Conservation (phyloP, 345 rosid species). For the Geranium rotundifolium region DNA sequence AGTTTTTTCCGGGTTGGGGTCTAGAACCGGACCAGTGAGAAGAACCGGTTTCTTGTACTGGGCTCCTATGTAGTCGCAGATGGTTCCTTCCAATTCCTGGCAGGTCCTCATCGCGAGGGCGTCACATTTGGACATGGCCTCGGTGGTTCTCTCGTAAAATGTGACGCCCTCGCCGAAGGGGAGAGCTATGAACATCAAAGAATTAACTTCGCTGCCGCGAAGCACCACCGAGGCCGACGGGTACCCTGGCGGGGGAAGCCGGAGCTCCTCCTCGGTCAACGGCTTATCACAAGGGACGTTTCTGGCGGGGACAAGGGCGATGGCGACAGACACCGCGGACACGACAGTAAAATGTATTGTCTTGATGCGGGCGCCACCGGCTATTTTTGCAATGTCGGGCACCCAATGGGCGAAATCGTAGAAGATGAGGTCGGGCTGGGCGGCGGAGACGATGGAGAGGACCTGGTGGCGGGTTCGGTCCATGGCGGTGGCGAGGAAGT, state of each 20-base stretch:
- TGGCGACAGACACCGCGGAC: slow-evolving; percentile 44
- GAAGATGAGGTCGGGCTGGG: slow-evolving; percentile 36
- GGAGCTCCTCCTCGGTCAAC: slow-evolving; percentile 33
- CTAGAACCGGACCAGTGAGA: slow-evolving; percentile 50
- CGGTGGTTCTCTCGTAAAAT: slow-evolving; percentile 37
- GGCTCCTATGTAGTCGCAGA: slow-evolving; percentile 40
- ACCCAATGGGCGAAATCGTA: slow-evolving; percentile 52
- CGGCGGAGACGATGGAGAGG: slow-evolving; percentile 16
- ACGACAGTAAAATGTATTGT: slow-evolving; percentile 35
- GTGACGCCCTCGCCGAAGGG: slow-evolving; percentile 41
- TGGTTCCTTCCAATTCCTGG: slow-evolving; percentile 42
- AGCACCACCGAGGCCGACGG: slow-evolving; percentile 39
- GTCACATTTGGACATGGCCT: slow-evolving; percentile 37
- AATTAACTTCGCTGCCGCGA: slow-evolving; percentile 30
- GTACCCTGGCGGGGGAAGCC: slow-evolving; percentile 42
- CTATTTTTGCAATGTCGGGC: slow-evolving; percentile 33
- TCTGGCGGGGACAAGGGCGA: slow-evolving; percentile 51
- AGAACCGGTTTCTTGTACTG: slow-evolving; percentile 41
- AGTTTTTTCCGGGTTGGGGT: too few relatives aligned
- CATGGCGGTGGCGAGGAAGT: slow-evolving; percentile 44
- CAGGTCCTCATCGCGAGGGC: slow-evolving; percentile 59
- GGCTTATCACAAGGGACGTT: slow-evolving; percentile 21
- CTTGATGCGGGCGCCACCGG: slow-evolving; percentile 38
- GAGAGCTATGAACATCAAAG: slow-evolving; percentile 27
- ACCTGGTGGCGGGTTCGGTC: slow-evolving; percentile 52